These are phyloP conservation scores for Cladosporium oxysporum DNA, from an alignment of 2,329 filamentous ascomycete species.

Conservation along the genomic window DNA sequence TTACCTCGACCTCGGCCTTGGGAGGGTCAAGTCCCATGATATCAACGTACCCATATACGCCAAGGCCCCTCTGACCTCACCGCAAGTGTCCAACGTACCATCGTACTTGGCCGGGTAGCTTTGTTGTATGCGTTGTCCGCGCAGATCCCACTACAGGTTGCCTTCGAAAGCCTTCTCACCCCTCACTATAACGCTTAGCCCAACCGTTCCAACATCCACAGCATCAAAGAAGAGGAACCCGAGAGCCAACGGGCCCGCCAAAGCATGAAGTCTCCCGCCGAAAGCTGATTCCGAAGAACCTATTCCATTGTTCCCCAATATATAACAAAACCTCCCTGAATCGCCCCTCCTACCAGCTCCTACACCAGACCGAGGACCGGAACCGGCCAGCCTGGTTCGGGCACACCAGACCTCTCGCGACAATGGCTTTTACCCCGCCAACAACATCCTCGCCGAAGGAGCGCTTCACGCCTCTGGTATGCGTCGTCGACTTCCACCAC, in stretches of 20 bases:
- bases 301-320: neutral
- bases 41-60: slow-evolving; percentile 4
- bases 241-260: neutral
- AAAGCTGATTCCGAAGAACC: slow-evolving; percentile 16
- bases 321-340: neutral
- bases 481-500: slow-evolving; percentile 57
- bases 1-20: slow-evolving; percentile 1
- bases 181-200: slow-evolving; percentile 5
- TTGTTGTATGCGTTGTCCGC: slow-evolving; percentile 10
- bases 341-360: neutral
- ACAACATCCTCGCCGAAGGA: neutral
- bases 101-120: neutral
- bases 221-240: neutral
- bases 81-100: slow-evolving; percentile 4
- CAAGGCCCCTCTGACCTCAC: slow-evolving; percentile 20
- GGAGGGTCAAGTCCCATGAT: slow-evolving; percentile 2
- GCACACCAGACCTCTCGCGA: neutral
- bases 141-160: slow-evolving; percentile 5
- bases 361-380: neutral
- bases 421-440: neutral
- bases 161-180: slow-evolving; percentile 4
- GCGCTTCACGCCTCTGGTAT: slow-evolving; percentile 50
- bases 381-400: neutral
- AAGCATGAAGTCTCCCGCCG: slow-evolving; percentile 19
- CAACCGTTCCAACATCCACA: neutral